A percentile compares a stretch with the other conserved stretches of the same genome.
Conservation (phyloP, 345 rosid species). For the Odontarrhena argentea region DNA sequence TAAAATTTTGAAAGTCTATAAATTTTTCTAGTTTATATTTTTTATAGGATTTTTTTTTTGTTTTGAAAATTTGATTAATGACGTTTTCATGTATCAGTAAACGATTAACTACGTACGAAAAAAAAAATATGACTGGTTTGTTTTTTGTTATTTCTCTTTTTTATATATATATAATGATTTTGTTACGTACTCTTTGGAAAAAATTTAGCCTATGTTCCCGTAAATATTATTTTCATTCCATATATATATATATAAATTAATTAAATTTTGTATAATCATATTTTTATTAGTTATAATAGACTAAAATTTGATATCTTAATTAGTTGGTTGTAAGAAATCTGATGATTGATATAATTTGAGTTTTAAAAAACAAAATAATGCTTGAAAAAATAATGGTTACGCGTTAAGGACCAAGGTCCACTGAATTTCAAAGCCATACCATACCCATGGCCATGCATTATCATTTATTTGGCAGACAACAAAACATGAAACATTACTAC, state of each 20-base stretch:
- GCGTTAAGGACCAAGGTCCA: conserved; percentile 37
- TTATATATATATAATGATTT: no score
- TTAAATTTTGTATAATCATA: background rate
- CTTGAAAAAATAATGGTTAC: conserved; percentile 2
- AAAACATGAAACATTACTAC: conserved; percentile 39
- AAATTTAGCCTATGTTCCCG: no score
- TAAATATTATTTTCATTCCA: background rate
- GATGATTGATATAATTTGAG: background rate
- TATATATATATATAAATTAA: background rate
- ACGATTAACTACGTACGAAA: background rate
- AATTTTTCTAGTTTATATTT: no score
- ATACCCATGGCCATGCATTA: conserved; percentile 37
- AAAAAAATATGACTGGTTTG: background rate
- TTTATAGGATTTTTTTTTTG: no score
- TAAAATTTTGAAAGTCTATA: no score
- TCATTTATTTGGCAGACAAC: conserved; percentile 39
- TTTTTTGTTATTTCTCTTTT: background rate
- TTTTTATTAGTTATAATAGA: background rate
- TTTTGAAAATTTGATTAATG: background rate
- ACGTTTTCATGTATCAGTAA: conserved; percentile 1
- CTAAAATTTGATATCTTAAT: background rate
- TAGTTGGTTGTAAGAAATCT: background rate
- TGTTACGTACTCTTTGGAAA: no score
- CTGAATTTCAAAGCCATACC: conserved; percentile 16
- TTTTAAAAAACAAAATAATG: background rate